A percentile compares a stretch with the other conserved stretches of the same genome.
Conservation (phyloP, 257 asterid species). For the Ehretia macrophylla region DNA sequence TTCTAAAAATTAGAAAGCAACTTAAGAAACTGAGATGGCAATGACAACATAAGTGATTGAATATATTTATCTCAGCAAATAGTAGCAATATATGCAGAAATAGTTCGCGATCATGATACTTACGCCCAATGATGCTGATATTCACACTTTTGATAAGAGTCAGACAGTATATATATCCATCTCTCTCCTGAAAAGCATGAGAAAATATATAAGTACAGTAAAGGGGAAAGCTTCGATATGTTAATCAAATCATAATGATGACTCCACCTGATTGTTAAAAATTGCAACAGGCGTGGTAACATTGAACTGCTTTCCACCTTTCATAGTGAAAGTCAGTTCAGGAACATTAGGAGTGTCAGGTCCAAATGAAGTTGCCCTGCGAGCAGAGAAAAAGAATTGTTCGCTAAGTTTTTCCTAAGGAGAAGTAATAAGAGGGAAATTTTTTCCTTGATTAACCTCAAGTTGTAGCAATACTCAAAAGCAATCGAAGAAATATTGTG, state of each 20-base stretch:
- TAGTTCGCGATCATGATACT: slow-evolving; percentile 31
- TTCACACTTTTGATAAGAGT: slow-evolving; percentile 71
- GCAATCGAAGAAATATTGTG: slow-evolving; percentile 39
- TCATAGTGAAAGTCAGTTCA: slow-evolving; percentile 64
- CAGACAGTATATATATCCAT: slow-evolving; percentile 58
- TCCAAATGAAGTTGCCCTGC: slow-evolving; percentile 51
- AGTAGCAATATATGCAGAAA: background rate
- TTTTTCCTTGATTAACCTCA: slow-evolving; percentile 37
- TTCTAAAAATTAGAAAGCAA: too few species aligned
- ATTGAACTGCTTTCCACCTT: slow-evolving; percentile 54
- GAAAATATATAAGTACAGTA: background rate
- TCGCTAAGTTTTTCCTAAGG: background rate
- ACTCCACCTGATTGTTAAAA: slow-evolving; percentile 41
- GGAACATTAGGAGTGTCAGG: slow-evolving; percentile 30
- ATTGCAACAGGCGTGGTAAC: slow-evolving; percentile 42
- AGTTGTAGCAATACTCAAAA: slow-evolving; percentile 73
- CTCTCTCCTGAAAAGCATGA: slow-evolving; percentile 31
- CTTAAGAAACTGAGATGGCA: background rate
- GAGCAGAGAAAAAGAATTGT: background rate
- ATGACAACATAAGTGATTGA: background rate
- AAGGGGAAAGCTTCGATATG: slow-evolving; percentile 4
- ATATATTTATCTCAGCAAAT: background rate
- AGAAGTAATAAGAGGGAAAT: slow-evolving; percentile 4
- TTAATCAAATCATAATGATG: slow-evolving; percentile 2
- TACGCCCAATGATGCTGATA: slow-evolving; percentile 90